phyloP scores from a whole-genome alignment of 2,329 filamentous ascomycete genomes.

The Aureobasidium subglaciale region DNA sequence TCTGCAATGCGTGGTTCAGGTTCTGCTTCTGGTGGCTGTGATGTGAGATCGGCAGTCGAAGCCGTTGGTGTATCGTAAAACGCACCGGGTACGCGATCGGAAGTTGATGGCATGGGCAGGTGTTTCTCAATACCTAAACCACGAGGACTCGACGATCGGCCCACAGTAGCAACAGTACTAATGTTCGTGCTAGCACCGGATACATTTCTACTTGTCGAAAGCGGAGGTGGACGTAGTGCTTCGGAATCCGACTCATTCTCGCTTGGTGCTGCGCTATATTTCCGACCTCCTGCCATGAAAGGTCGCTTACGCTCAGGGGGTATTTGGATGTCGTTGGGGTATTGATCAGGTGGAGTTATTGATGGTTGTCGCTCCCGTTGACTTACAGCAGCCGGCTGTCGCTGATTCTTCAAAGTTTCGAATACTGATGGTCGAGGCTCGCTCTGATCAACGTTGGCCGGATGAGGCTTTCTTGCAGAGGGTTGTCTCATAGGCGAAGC shows the following conservation, averaged over 20 bases:
- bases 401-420: background rate
- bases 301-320: constrained; percentile 58
- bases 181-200: constrained; percentile 11
- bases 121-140: constrained; percentile 8
- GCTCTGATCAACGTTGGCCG: background rate
- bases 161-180: constrained; percentile 4
- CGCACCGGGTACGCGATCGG: constrained; percentile 9
- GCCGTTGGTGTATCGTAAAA: constrained; percentile 17
- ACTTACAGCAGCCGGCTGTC: constrained; percentile 19
- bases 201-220: constrained; percentile 17
- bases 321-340: constrained; percentile 11
- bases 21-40: constrained; percentile 2
- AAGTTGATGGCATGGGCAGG: background rate
- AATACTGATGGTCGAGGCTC: constrained; percentile 7
- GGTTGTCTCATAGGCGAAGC: constrained; percentile 2
- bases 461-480: background rate
- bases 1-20: background rate
- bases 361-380: constrained; percentile 12
- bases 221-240: constrained; percentile 27
- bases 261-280: constrained; percentile 9
- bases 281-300: constrained; percentile 52
- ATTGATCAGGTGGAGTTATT: background rate
- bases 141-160: constrained; percentile 8
- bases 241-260: constrained; percentile 13
- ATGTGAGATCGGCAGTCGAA: constrained; percentile 13